Evolutionary conservation across 2,329 filamentous ascomycete genomes (phyloP).

Genomic region (Eutypa lata): DNA sequence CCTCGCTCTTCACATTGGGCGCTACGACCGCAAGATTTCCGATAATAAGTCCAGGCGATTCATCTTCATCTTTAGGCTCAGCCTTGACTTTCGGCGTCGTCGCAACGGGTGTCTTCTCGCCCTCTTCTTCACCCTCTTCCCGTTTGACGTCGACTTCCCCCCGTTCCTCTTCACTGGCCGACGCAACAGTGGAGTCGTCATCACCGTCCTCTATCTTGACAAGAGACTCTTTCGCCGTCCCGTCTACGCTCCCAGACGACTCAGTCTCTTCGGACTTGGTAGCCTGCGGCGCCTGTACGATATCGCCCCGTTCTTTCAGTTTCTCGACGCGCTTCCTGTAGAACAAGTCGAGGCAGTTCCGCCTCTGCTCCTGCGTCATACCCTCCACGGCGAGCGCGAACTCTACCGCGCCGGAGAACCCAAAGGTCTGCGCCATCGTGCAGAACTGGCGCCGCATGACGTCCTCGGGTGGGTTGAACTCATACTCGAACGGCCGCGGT

Average conservation of each 20-base stretch:
- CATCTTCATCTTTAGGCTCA: no score
- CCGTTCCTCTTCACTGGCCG: slow-evolving; percentile 8
- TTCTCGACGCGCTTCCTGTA: slow-evolving; percentile 65
- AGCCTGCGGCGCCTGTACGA: slow-evolving; percentile 7
- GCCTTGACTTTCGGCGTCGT: slow-evolving; percentile 11
- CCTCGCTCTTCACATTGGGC: slow-evolving; percentile 7
- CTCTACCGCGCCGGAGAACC: slow-evolving; percentile 71
- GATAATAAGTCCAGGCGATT: no score
- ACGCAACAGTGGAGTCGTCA: neutral
- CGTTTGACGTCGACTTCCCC: neutral
- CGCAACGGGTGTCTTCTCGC: slow-evolving; percentile 3
- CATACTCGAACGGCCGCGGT: slow-evolving; percentile 31
- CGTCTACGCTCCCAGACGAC: no score
- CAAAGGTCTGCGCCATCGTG: slow-evolving; percentile 78
- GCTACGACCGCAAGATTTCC: no score
- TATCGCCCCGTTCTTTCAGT: slow-evolving; percentile 31
- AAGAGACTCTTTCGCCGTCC: no score
- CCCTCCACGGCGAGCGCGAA: slow-evolving; percentile 89
- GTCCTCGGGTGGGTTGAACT: slow-evolving; percentile 70
- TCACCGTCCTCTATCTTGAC: slow-evolving; percentile 1
- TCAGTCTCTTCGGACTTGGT: no score
- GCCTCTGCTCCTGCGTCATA: slow-evolving; percentile 81
- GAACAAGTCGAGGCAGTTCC: slow-evolving; percentile 75
- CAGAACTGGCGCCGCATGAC: slow-evolving; percentile 84
- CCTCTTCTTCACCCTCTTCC: neutral